These are phyloP conservation scores for Hibiscus trionum DNA, from an alignment of 345 rosid genomes.

Conservation along the genomic window DNA sequence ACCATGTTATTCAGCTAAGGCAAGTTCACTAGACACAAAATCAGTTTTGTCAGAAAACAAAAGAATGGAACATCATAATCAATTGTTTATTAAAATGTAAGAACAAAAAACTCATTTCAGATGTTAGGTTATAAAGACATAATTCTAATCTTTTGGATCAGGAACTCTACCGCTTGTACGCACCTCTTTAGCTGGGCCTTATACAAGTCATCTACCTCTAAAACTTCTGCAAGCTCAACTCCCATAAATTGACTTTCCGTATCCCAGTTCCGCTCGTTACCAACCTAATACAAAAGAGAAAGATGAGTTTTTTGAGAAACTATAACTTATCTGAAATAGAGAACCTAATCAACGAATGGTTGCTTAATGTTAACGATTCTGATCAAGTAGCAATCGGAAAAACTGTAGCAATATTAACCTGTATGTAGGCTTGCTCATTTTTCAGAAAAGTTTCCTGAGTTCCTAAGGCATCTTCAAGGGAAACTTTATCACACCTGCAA, in stretches of 20 bases:
- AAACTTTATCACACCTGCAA: conserved; percentile 36
- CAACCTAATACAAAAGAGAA: not conserved
- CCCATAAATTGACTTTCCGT: not conserved
- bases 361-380: not conserved
- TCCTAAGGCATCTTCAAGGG: conserved; percentile 50
- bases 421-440: not conserved
- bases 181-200: not conserved
- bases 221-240: conserved; percentile 1
- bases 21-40: not conserved
- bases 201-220: conserved; percentile 3
- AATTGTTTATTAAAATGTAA: not conserved
- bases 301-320: not conserved
- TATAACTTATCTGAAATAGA: not conserved
- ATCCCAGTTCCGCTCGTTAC: not conserved
- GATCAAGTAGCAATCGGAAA: not conserved
- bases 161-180: not conserved
- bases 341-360: not conserved
- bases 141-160: not conserved
- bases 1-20: not conserved
- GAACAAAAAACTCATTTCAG: not conserved
- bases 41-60: too few species aligned
- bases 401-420: conserved; percentile 6
- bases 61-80: not conserved
- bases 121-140: not conserved
- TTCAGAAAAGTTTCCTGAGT: conserved; percentile 33